Evolutionary conservation across 1,284 basidiomycete species (phyloP), one percentile per base, ranked within the genome.

Genomic region (Puccinia polysora): DNA sequence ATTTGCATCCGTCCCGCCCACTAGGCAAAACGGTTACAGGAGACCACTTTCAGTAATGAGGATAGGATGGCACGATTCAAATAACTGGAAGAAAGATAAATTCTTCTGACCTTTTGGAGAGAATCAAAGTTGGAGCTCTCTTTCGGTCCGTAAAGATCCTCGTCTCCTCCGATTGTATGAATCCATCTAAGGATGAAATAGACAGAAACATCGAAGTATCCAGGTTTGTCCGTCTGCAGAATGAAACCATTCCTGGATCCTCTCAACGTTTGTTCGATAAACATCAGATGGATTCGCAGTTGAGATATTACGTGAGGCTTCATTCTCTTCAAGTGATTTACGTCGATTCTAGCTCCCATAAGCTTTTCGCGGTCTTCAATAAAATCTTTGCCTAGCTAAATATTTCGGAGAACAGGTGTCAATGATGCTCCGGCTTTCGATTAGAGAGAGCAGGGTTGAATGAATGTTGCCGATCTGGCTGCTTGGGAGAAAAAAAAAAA

Each of bases 151-250:
- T 53, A 55, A 5, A 65, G 45, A 14, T 52, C 40, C 12, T 65
- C 50, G 14, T 65, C 52, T 10, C 5, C 12, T n/a, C 58, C 49
- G 28, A 74, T 49, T n/a, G 36, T 18, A 20, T 65, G 45, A 36
- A 73, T 55, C 74, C 74, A 74, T 49, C 60, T 20, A 36, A 73
- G 58, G 36, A 58, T 20, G 58, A 73, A 73, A 58, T 50, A 74
- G n/a, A 73, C 49, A 3, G 74, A 73, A 23, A 73, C 50, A 52
- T 74, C 74, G 14, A 74, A 23, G 65, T 73, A 73, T 38, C 58
- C 63, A 12, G 72, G 58, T 4, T 52, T 30, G n/a, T 60, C 38
- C 12, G 71, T 74, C 28, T 65, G 28, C 36, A 73, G 53, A 43
- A 74, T 23, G 47, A 65, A 74, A 18, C 45, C 43, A 23, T 62